A percentile compares a stretch with the other conserved stretches of the same genome.
These are phyloP conservation scores for Rhizophlyctis rosea DNA, from an alignment of 192 early-diverging fungal genomes.

Conservation along the genomic window DNA sequence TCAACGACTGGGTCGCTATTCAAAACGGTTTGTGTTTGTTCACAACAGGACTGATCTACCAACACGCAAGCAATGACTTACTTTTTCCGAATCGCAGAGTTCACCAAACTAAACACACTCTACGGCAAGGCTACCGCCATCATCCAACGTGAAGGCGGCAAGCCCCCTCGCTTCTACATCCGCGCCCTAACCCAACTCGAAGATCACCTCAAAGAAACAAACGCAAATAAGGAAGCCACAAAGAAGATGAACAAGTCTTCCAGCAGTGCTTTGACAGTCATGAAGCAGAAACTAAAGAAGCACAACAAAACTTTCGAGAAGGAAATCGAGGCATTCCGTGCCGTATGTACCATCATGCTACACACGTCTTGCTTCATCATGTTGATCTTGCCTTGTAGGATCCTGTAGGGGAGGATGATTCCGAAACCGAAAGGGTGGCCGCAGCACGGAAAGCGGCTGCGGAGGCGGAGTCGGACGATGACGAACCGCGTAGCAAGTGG, in stretches of 20 bases:
- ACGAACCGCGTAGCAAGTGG: conserved; percentile 61
- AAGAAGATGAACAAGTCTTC: conserved; percentile 84
- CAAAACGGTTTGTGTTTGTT: conserved; percentile 56
- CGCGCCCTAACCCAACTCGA: conserved; percentile 73
- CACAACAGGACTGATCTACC: not conserved
- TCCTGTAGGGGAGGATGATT: conserved; percentile 51
- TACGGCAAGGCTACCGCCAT: conserved; percentile 61
- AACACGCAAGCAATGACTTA: not conserved
- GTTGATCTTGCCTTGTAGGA: conserved; percentile 31
- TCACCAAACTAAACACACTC: conserved; percentile 76
- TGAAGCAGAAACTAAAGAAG: conserved; percentile 94
- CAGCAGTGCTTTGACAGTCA: conserved; percentile 79
- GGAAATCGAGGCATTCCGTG: conserved; percentile 65
- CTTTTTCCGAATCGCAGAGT: conserved; percentile 54
- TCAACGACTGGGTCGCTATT: conserved; percentile 85
- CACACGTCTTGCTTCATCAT: not conserved
- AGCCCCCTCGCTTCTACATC: conserved; percentile 68
- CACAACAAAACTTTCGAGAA: conserved; percentile 71
- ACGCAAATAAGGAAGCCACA: conserved; percentile 66
- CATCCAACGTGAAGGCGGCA: conserved; percentile 45
- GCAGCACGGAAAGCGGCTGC: conserved; percentile 52
- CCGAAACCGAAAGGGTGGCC: conserved; percentile 36
- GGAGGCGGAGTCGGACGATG: conserved; percentile 30
- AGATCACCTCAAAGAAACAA: conserved; percentile 63
- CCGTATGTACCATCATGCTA: conserved; percentile 12